Percentiles rank a stretch among this genome's conserved stretches.
Evolutionary conservation across 495 filamentous ascomycete species (phyloP).

Genomic region (Hypoxylon cercidicola): DNA sequence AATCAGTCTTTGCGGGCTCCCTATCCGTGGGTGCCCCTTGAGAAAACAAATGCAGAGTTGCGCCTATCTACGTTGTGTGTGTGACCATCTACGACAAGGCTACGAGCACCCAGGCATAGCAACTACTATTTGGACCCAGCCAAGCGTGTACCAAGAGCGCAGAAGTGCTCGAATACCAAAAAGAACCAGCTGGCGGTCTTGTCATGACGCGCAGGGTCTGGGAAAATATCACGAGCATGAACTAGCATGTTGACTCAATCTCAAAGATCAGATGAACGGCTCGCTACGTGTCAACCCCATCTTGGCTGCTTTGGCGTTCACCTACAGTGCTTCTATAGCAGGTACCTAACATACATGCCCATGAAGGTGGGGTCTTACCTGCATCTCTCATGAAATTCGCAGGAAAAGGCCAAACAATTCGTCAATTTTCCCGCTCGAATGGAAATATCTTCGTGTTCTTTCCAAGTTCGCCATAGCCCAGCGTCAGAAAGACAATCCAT

Average conservation of each 20-base stretch:
- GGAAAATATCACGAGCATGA: neutral
- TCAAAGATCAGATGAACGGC: constrained; percentile 23
- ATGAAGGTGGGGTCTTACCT: constrained; percentile 23
- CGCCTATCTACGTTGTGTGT: constrained; percentile 5
- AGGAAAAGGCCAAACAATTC: neutral
- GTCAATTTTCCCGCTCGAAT: constrained; percentile 33
- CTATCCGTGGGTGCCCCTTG: neutral
- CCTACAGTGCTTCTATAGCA: constrained; percentile 5
- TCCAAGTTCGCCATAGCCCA: neutral
- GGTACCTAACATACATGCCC: constrained; percentile 5
- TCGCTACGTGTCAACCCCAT: constrained; percentile 31
- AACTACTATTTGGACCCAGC: neutral
- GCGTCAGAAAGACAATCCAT: constrained; percentile 2
- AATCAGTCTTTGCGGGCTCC: neutral
- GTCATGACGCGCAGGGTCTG: neutral
- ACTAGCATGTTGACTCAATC: constrained; percentile 15
- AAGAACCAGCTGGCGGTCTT: constrained; percentile 1
- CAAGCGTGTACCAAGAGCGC: neutral
- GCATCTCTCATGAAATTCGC: constrained; percentile 20
- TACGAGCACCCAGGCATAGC: neutral
- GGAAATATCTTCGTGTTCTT: constrained; percentile 16
- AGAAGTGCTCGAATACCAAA: neutral
- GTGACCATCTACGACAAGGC: constrained; percentile 1
- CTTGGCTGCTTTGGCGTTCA: constrained; percentile 17
- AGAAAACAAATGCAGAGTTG: constrained; percentile 10